These are phyloP conservation scores for Carallia brachiata DNA, from an alignment of 345 rosid genomes.

Conservation along the genomic window DNA sequence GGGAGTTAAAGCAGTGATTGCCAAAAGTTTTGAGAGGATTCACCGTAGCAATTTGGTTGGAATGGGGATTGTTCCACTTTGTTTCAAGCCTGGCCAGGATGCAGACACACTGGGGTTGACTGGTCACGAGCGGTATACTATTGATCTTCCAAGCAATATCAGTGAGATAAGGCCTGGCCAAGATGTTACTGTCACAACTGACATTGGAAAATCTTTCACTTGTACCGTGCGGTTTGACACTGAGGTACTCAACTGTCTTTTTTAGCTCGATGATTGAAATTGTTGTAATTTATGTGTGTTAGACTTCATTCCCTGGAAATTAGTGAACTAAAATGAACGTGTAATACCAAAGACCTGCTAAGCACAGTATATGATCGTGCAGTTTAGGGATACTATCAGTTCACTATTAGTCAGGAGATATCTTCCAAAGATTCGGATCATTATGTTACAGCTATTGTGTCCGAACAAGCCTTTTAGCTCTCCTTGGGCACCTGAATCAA, in stretches of 20 bases:
- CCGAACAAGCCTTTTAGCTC: no score
- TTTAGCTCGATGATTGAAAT: neutral
- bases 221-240: constrained; percentile 96
- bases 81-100: constrained; percentile 91
- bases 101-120: constrained; percentile 84
- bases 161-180: constrained; percentile 88
- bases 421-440: no score
- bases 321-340: neutral
- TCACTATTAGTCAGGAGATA: no score
- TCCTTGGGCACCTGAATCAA: no score
- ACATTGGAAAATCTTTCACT: constrained; percentile 80
- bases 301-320: neutral
- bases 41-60: constrained; percentile 98
- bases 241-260: constrained; percentile 49
- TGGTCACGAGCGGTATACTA: constrained; percentile 82
- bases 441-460: no score
- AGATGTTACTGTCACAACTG: constrained; percentile 81
- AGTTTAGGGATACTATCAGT: no score
- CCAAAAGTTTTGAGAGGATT: constrained; percentile 97
- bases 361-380: no score
- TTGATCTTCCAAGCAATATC: constrained; percentile 75
- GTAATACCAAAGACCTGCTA: no score
- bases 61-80: constrained; percentile 95
- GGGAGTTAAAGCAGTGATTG: constrained; percentile 98
- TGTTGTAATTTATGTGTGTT: neutral